phyloP scores from a whole-genome alignment of 768 basidiomycete genomes.

The Rhodotorula taiwanensis region DNA sequence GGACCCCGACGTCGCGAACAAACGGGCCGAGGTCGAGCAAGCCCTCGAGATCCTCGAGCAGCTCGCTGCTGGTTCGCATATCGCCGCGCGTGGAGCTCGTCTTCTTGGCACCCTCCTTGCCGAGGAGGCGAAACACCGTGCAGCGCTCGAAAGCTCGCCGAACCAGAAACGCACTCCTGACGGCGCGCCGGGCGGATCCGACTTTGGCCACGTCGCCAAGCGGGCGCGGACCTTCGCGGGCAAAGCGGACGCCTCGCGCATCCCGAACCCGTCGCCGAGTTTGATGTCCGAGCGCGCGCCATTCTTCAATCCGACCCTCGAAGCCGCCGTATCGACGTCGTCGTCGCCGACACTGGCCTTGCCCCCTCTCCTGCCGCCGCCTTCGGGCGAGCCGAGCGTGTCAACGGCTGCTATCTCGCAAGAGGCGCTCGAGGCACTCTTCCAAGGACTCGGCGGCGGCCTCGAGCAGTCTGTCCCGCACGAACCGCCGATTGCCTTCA shows the following conservation, averaged over 20 bases:
- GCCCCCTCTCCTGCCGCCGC: not conserved
- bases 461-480: not conserved
- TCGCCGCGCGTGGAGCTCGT: conserved; percentile 30
- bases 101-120: conserved; percentile 30
- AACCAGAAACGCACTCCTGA: too few relatives aligned
- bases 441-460: not conserved
- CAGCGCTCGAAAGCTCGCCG: not conserved
- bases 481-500: not conserved
- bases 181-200: too few relatives aligned
- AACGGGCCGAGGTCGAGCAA: conserved; percentile 26
- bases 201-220: conserved; percentile 16
- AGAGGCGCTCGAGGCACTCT: conserved; percentile 4
- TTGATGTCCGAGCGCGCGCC: not conserved
- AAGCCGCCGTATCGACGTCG: not conserved
- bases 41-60: conserved; percentile 21
- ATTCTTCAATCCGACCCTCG: conserved; percentile 15
- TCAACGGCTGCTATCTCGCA: not conserved
- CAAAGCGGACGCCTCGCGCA: not conserved
- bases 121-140: conserved; percentile 32
- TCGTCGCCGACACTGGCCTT: not conserved
- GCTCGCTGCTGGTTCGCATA: conserved; percentile 2
- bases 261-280: not conserved
- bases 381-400: too few relatives aligned
- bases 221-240: conserved; percentile 6
- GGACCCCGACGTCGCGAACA: conserved; percentile 25